Conservation (phyloP, 2,329 filamentous ascomycete species). For the Colletotrichum sublineola region DNA sequence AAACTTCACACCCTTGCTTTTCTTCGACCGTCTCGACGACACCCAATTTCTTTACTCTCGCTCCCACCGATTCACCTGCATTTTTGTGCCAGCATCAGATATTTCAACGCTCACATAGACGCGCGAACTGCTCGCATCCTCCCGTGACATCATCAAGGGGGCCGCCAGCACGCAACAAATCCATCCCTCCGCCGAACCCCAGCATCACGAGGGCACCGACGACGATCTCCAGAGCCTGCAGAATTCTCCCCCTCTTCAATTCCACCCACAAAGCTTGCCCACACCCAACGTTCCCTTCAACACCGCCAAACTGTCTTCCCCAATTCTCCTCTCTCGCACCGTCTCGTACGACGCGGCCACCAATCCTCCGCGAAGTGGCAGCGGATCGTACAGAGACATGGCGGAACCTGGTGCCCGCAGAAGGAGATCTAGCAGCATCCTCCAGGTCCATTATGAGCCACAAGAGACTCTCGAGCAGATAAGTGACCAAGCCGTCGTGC, state of each 20-base stretch:
- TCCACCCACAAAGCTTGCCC: slow-evolving; percentile 46
- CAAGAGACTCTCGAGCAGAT: slow-evolving; percentile 97
- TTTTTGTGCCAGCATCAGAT: slow-evolving; percentile 12
- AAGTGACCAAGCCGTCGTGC: slow-evolving; percentile 93
- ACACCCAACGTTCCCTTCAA: slow-evolving; percentile 58
- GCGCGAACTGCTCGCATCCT: slow-evolving; percentile 26
- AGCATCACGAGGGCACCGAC: slow-evolving; percentile 32
- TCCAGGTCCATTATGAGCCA: slow-evolving; percentile 94
- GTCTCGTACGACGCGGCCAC: slow-evolving; percentile 91
- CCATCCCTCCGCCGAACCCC: slow-evolving; percentile 19
- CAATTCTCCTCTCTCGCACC: slow-evolving; percentile 86
- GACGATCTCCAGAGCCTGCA: slow-evolving; percentile 35
- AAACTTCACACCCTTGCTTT: slow-evolving; percentile 12
- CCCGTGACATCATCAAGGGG: slow-evolving; percentile 42
- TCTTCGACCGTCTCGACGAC: slow-evolving; percentile 32
- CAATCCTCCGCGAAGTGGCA: slow-evolving; percentile 75
- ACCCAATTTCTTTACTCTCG: slow-evolving; percentile 33
- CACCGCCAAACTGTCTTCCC: slow-evolving; percentile 97
- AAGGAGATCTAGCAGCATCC: slow-evolving; percentile 95
- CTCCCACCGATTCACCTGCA: slow-evolving; percentile 34
- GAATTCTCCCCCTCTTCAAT: slow-evolving; percentile 9
- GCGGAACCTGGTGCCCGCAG: slow-evolving; percentile 79
- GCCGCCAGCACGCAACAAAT: slow-evolving; percentile 21
- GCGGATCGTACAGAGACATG: slow-evolving; percentile 69
- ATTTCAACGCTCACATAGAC: slow-evolving; percentile 17